These are phyloP conservation scores for Xerocomus minutiporus DNA, from an alignment of 1,284 basidiomycete species.

Conservation along the genomic window DNA sequence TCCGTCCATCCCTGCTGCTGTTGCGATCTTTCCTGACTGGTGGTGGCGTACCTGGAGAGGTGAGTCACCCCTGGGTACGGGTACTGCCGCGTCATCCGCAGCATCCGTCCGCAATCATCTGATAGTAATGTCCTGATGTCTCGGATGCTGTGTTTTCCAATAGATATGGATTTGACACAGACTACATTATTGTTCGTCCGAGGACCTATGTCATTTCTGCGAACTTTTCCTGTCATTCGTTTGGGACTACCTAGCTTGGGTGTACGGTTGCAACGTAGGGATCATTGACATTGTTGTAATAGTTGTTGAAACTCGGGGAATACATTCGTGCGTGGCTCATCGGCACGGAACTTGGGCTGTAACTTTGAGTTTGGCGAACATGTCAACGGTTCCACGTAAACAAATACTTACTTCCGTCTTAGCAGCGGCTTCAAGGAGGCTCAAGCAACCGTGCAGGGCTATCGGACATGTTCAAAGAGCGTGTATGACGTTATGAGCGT, in stretches of 20 bases:
- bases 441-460: not conserved
- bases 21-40: conserved; percentile 2
- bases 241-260: conserved; percentile 11
- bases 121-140: conserved; percentile 1
- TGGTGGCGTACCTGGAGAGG: conserved; percentile 11
- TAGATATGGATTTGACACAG: conserved; percentile 21
- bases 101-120: conserved; percentile 5
- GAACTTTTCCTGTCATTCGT: conserved; percentile 11
- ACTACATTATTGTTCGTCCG: conserved; percentile 10
- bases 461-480: not conserved
- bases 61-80: conserved; percentile 21
- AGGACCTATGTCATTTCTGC: conserved; percentile 5
- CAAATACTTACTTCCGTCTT: too few relatives aligned
- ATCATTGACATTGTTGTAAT: conserved; percentile 10
- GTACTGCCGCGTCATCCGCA: conserved; percentile 4
- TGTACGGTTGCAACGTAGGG: conserved; percentile 6
- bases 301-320: conserved; percentile 1
- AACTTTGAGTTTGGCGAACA: not conserved
- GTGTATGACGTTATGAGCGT: not conserved
- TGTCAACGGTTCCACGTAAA: not conserved
- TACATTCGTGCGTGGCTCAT: not conserved
- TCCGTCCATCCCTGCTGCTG: conserved; percentile 2
- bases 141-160: conserved; percentile 10
- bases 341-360: conserved; percentile 4
- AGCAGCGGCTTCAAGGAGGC: not conserved